Base-by-base conservation (phyloP, 257 asterid species). In the Orobanche coerulescens region DNA sequence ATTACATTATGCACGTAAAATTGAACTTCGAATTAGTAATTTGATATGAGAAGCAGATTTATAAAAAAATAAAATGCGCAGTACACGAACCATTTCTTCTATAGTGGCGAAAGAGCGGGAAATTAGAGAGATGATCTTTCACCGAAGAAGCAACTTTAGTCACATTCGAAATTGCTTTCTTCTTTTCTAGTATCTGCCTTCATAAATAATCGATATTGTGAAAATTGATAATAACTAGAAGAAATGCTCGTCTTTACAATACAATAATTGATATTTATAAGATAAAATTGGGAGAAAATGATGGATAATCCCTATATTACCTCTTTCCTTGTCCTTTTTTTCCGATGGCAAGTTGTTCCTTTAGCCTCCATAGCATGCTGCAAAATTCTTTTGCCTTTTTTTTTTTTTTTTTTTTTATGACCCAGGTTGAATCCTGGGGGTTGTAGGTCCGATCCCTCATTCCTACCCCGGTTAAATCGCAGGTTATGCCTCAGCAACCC, bases 151-250 rank as follows among this genome's bases (percentile, higher is more conserved):
- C 95, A 48, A 77, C 78, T 69, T 46, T 75, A 73, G 79, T 75
- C 18, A 64, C 66, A 49, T 64, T 80, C 13, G 72, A 76, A n/a
- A 36, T 75, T 47, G 78, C 57, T 75, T 75, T 84, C 90, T 82
- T 90, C 79, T 71, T 84, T 62, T 80, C 84, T 76, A 81, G 70
- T 73, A 80, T 64, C 95, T 88, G 76, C 72, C 63, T 75, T 78
- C 68, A 46, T n/a, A n/a, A n/a, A n/a, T 24, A 62, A 47, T 51
- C 47, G 64, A n/a, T n/a, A 64, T 51, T 12, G 28, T 1, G 23
- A 63, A 60, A 13, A 61, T 23, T 23, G 44, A 52, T 0, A 56
- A 15, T 28, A n/a, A 58, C 39, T 23, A 28, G 13, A 61, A 64
- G 49, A 14, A 44, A 10, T 36, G 37, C 33, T 56, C 42, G 22